Conservation (phyloP, 306 rosid genomes). For the Malus asiatica region DNA sequence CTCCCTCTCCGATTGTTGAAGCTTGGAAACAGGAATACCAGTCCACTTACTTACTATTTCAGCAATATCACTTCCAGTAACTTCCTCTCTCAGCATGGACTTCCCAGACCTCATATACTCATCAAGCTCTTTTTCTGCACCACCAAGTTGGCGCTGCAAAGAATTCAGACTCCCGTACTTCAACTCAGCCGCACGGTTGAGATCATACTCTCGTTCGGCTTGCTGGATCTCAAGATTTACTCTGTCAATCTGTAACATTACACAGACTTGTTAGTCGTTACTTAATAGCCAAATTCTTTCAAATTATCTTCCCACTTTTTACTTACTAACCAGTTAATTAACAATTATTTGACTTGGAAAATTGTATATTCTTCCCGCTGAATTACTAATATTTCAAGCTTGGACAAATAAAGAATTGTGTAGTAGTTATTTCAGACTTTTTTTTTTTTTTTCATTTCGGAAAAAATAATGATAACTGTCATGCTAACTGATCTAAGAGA, state of each 20-base stretch:
- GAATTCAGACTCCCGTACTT: slow-evolving; percentile 93
- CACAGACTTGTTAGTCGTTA: not conserved
- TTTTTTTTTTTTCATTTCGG: not conserved
- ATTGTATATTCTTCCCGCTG: not conserved
- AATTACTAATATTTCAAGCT: not conserved
- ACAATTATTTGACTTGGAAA: not conserved
- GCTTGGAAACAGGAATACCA: slow-evolving; percentile 94
- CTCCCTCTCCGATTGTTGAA: slow-evolving; percentile 84
- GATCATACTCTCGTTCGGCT: slow-evolving; percentile 95
- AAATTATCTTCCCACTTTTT: not conserved
- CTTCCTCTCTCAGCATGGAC: slow-evolving; percentile 98
- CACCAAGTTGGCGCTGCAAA: slow-evolving; percentile 75
- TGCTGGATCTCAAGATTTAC: slow-evolving; percentile 93
- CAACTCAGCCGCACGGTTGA: slow-evolving; percentile 91
- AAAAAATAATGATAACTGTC: too few relatives aligned
- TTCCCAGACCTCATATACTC: slow-evolving; percentile 89
- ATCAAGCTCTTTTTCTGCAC: slow-evolving; percentile 74
- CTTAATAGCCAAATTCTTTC: not conserved
- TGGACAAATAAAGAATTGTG: not conserved
- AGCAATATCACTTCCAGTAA: slow-evolving; percentile 74
- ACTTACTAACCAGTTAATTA: not conserved
- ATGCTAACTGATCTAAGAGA: not conserved
- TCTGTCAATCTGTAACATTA: slow-evolving; percentile 71
- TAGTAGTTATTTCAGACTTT: not conserved
- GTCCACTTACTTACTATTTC: slow-evolving; percentile 99